A percentile compares a stretch with the other conserved stretches of the same genome.
Evolutionary conservation across 192 early-diverging fungal species (phyloP).

Genomic region (Linnemannia exigua): DNA sequence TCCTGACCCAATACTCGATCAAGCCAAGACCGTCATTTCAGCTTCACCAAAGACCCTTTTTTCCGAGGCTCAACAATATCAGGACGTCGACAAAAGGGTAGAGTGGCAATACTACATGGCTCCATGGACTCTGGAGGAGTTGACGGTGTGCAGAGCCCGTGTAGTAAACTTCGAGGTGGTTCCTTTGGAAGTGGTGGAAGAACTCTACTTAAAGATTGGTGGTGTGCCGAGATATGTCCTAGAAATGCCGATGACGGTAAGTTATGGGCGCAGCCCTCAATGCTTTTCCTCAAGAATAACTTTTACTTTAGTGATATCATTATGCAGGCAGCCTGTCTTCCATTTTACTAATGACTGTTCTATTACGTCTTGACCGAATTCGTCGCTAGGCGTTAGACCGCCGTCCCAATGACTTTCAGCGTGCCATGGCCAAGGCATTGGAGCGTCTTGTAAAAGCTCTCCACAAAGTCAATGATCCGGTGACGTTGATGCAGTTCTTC

Average conservation of each 20-base stretch:
- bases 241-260: neutral
- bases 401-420: no score
- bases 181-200: constrained; percentile 15
- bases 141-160: neutral
- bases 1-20: constrained; percentile 13
- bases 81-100: constrained; percentile 20
- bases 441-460: no score
- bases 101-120: constrained; percentile 26
- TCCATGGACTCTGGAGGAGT: constrained; percentile 19
- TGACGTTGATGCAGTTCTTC: no score
- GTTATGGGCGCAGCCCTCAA: no score
- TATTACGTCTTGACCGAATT: no score
- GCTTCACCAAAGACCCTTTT: constrained; percentile 15
- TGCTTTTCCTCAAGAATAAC: no score
- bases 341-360: no score
- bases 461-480: no score
- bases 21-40: constrained; percentile 20
- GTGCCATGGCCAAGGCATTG: no score
- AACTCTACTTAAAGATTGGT: constrained; percentile 26
- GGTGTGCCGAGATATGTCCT: constrained; percentile 47
- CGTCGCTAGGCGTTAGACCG: no score
- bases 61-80: constrained; percentile 13
- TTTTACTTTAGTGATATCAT: no score
- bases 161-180: neutral
- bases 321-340: no score